Percentiles rank a stretch among this genome's conserved stretches.
phyloP scores from a whole-genome alignment of 208 protist species.

The Leptomonas pyrrhocoris region DNA sequence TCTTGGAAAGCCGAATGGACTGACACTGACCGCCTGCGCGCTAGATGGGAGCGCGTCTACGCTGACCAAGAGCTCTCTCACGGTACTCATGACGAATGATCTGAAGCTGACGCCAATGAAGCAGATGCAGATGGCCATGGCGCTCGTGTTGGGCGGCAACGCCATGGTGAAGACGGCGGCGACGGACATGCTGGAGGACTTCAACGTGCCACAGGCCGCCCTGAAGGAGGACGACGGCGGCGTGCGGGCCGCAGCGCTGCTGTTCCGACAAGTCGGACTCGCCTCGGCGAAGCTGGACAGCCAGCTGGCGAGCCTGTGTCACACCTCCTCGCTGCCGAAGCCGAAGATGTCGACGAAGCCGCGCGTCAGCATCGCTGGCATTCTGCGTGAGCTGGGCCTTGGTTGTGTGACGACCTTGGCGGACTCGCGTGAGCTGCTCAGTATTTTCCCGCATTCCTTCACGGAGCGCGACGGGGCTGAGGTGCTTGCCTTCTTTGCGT shows the following conservation, averaged over 20 bases:
- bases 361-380: slow-evolving; percentile 76
- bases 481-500: slow-evolving; percentile 88
- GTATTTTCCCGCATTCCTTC: slow-evolving; percentile 74
- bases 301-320: slow-evolving; percentile 50
- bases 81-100: slow-evolving; percentile 54
- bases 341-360: slow-evolving; percentile 28
- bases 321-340: slow-evolving; percentile 25
- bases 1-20: slow-evolving; percentile 67
- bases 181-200: slow-evolving; percentile 55
- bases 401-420: slow-evolving; percentile 83
- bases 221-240: slow-evolving; percentile 66
- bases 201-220: slow-evolving; percentile 51
- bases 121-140: slow-evolving; percentile 81
- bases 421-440: slow-evolving; percentile 80
- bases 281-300: slow-evolving; percentile 45
- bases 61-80: slow-evolving; percentile 57
- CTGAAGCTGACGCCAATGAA: slow-evolving; percentile 70
- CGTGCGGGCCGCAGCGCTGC: slow-evolving; percentile 53
- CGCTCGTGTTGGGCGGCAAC: slow-evolving; percentile 52
- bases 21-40: slow-evolving; percentile 60
- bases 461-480: slow-evolving; percentile 85
- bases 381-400: slow-evolving; percentile 84
- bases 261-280: slow-evolving; percentile 68
- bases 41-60: slow-evolving; percentile 49
- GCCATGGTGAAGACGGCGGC: slow-evolving; percentile 62